Conservation (phyloP, 2,329 filamentous ascomycete species). For the Aspergillus fructus region DNA sequence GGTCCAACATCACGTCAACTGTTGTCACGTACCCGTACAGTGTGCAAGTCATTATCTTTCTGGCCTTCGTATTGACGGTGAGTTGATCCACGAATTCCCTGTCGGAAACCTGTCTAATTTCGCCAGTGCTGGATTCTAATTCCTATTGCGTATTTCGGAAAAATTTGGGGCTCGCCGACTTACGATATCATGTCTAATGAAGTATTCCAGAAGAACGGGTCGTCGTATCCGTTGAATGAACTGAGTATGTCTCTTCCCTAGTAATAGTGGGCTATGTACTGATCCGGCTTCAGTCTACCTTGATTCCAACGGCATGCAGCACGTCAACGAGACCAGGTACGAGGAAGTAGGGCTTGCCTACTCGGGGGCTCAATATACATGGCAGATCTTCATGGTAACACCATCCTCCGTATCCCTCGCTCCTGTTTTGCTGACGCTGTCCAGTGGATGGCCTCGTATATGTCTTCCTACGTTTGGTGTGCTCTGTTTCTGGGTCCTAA, state of each 20-base stretch:
- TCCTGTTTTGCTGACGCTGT: conserved; percentile 60
- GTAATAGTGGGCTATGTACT: conserved; percentile 28
- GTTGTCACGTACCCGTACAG: conserved; percentile 3
- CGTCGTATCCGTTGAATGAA: conserved; percentile 44
- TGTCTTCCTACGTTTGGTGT: conserved; percentile 4
- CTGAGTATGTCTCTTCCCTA: conserved; percentile 28
- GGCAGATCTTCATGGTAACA: conserved; percentile 39
- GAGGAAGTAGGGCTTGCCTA: conserved; percentile 55
- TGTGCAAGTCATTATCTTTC: conserved; percentile 56
- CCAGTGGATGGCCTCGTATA: conserved; percentile 49
- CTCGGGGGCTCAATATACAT: conserved; percentile 58
- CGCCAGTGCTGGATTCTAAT: conserved; percentile 56
- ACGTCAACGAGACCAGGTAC: conserved; percentile 50
- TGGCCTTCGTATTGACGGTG: conserved; percentile 51
- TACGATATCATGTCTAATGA: conserved; percentile 60
- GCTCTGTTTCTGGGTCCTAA: not conserved
- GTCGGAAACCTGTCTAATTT: not conserved
- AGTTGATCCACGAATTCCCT: not conserved
- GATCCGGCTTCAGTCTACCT: not conserved
- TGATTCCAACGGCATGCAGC: not conserved
- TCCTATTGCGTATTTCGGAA: conserved; percentile 60
- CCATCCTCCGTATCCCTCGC: not conserved
- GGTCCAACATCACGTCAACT: conserved; percentile 58
- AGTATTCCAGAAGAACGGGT: conserved; percentile 52
- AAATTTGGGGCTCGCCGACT: conserved; percentile 50